Evolutionary conservation across 495 filamentous ascomycete genomes (phyloP), one percentile per base, ranked within the genome.

Genomic region (Podospora didyma): DNA sequence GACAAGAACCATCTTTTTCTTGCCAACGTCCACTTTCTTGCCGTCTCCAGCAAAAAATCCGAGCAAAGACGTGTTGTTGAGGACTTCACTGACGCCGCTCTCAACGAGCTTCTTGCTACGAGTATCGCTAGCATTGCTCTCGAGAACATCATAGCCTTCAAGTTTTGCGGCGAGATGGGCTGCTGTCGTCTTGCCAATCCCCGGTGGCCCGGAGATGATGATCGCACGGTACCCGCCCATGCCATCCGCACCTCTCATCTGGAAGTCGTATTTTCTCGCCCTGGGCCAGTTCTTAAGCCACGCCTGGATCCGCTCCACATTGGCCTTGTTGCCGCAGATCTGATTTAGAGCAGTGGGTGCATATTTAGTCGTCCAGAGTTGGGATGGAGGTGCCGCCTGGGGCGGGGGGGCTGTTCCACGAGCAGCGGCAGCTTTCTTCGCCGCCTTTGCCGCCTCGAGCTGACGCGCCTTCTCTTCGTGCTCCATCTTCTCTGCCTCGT

Each of bases 21-120:
- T 97, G 20, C 77, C 79, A 26, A 75, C 74, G 51, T 97, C 86
- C 4, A 96, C 85, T 55, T 88, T 82, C 73, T 92, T 87, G 39
- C 86, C 88, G 45, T 89, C 85, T 16, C 83, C 87, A n/a, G 91
- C 87, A 66, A 97, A 97, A 74, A 89, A 97, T 9, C 94, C 94
- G 59, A 90, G 82, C 22, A 99, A 72, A 7, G 93, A 97, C 7
- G 85, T 97, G 35, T 96, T 99, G 71, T 94, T 89, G 48, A 99
- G 79, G 12, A 96, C 89, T 56, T 93, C 94, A 58, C 81, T 82
- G 22, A 97, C 81, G 23, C 92, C 89, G 53, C 75, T 80, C 71
- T 99, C 94, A 48, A 99, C 90, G 17, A 97, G 78, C 67, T 96
- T 97, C 73, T 99, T 99, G 75, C 92, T 96, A 67, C 94, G 81